Evolutionary conservation across 495 filamentous ascomycete genomes (phyloP).

Genomic region (Annulohypoxylon bovei): DNA sequence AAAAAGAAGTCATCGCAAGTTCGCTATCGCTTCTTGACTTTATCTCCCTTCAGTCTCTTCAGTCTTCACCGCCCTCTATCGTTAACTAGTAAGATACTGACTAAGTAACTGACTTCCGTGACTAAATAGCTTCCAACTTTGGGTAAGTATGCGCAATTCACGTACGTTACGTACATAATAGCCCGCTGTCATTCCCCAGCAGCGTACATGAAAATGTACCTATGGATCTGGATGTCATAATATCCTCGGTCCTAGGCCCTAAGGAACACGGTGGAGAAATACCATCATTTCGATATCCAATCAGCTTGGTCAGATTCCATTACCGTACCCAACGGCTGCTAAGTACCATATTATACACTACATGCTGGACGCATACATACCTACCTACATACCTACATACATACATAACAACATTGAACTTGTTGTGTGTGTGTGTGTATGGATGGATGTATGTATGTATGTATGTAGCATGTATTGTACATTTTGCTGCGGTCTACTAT

Average conservation of each 20-base stretch:
- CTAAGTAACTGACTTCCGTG: conserved; percentile 1
- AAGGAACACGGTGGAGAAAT: conserved; percentile 30
- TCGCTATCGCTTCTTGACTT: conserved; percentile 16
- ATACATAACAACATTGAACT: background rate
- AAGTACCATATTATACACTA: background rate
- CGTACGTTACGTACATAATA: conserved; percentile 26
- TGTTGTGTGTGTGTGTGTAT: background rate
- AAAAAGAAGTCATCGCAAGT: conserved; percentile 37
- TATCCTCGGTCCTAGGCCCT: conserved; percentile 23
- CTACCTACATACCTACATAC: background rate
- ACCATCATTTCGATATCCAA: conserved; percentile 23
- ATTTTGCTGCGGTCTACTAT: conserved; percentile 31
- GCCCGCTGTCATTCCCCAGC: conserved; percentile 15
- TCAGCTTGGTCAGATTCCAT: conserved; percentile 29
- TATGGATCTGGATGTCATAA: conserved; percentile 11
- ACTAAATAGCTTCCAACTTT: conserved; percentile 7
- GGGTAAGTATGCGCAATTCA: conserved; percentile 34
- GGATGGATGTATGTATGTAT: background rate
- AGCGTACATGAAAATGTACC: conserved; percentile 12
- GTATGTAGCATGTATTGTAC: conserved; percentile 1
- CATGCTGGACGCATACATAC: background rate
- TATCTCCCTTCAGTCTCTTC: conserved; percentile 17
- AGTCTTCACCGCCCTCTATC: background rate
- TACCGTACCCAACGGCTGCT: conserved; percentile 34
- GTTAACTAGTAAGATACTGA: background rate